phyloP scores from a whole-genome alignment of 352 stramenopile genomes.

The Phytophthora multivora region DNA sequence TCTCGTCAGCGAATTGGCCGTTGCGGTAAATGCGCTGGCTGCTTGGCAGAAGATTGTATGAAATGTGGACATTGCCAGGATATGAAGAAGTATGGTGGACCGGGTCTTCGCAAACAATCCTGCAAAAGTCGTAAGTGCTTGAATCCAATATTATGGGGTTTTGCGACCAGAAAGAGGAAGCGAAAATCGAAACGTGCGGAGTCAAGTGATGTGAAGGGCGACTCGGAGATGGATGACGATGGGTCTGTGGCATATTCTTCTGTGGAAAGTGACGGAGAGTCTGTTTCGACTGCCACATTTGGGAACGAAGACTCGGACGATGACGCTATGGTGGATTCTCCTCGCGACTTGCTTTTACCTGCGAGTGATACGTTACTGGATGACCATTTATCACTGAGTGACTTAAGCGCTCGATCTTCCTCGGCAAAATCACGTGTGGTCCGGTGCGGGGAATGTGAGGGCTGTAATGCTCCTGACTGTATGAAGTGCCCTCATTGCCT shows the following conservation, averaged over 20 bases:
- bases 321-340: conserved; percentile 36
- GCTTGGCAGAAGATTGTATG: conserved; percentile 84
- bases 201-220: conserved; percentile 33
- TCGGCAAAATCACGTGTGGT: conserved; percentile 64
- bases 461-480: conserved; percentile 73
- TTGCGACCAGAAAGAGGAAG: conserved; percentile 47
- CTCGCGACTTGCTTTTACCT: conserved; percentile 41
- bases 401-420: conserved; percentile 39
- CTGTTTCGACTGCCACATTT: conserved; percentile 33
- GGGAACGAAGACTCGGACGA: conserved; percentile 32
- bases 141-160: conserved; percentile 69
- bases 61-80: conserved; percentile 87
- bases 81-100: conserved; percentile 91
- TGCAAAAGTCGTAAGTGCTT: conserved; percentile 88
- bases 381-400: conserved; percentile 44
- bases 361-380: conserved; percentile 41
- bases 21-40: conserved; percentile 81
- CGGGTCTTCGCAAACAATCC: conserved; percentile 85
- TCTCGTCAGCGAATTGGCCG: conserved; percentile 76
- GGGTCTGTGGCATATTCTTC: conserved; percentile 50
- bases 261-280: conserved; percentile 62
- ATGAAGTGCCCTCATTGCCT: conserved; percentile 79
- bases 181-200: conserved; percentile 28
- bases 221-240: conserved; percentile 52
- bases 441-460: conserved; percentile 75